Conservation (phyloP, 2,329 filamentous ascomycete genomes). For the Cercospora beticola region DNA sequence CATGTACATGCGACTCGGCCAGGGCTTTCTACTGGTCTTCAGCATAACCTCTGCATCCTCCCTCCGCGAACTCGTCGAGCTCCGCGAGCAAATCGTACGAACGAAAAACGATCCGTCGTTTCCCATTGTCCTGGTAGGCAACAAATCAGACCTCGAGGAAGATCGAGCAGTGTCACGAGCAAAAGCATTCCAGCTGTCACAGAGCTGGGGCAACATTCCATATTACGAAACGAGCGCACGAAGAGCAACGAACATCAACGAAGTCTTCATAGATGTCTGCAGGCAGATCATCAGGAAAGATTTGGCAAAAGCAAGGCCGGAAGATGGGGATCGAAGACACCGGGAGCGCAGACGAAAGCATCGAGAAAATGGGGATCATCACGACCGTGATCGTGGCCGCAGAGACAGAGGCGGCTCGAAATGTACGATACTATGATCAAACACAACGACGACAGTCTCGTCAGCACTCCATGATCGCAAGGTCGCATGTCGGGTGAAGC, state of each 20-base stretch:
- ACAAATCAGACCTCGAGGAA: slow-evolving; percentile 88
- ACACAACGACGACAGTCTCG: background rate
- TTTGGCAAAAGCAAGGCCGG: slow-evolving; percentile 26
- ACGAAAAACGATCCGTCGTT: slow-evolving; percentile 70
- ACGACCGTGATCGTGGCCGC: slow-evolving; percentile 9
- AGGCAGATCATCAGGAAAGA: slow-evolving; percentile 41
- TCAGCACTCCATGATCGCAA: background rate
- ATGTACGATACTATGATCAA: slow-evolving; percentile 27
- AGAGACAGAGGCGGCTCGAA: slow-evolving; percentile 18
- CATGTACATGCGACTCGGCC: slow-evolving; percentile 89
- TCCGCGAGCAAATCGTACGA: slow-evolving; percentile 85
- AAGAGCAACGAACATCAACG: slow-evolving; percentile 81
- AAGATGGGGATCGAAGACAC: slow-evolving; percentile 19
- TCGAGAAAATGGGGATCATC: slow-evolving; percentile 9
- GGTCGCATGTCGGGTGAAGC: background rate
- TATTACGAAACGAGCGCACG: slow-evolving; percentile 90
- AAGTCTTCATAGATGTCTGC: slow-evolving; percentile 64
- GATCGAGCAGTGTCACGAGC: slow-evolving; percentile 75
- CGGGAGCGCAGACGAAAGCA: slow-evolving; percentile 16
- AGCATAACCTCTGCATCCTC: slow-evolving; percentile 84
- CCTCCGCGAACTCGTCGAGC: slow-evolving; percentile 74
- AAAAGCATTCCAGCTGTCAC: slow-evolving; percentile 79
- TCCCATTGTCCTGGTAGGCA: slow-evolving; percentile 85
- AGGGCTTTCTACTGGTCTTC: slow-evolving; percentile 89
- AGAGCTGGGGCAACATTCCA: slow-evolving; percentile 79